Evolutionary conservation across 495 filamentous ascomycete species (phyloP).

Genomic region (Monascus purpureus): DNA sequence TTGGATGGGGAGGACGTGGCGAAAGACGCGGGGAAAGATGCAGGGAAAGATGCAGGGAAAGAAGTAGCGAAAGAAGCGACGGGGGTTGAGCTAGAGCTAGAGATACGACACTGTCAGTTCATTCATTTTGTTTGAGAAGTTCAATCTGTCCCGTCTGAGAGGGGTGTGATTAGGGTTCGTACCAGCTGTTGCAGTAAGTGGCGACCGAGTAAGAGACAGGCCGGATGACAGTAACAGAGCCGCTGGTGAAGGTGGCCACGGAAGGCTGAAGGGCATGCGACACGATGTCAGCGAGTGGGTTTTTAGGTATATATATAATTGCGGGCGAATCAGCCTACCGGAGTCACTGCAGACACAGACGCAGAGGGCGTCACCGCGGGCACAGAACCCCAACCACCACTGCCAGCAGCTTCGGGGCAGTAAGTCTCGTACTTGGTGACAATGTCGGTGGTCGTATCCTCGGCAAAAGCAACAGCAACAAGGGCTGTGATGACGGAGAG

Average conservation of each 20-base stretch:
- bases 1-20: no score
- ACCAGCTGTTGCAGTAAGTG: slow-evolving; percentile 56
- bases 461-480: slow-evolving; percentile 43
- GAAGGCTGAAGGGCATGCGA: no score
- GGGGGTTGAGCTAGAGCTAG: slow-evolving; percentile 12
- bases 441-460: slow-evolving; percentile 55
- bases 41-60: no score
- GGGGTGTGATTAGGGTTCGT: slow-evolving; percentile 7
- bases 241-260: slow-evolving; percentile 58
- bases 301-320: no score
- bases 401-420: slow-evolving; percentile 63
- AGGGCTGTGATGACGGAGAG: slow-evolving; percentile 50
- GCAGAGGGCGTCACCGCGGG: slow-evolving; percentile 61
- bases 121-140: slow-evolving; percentile 3
- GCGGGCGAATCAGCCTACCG: no score
- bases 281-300: no score
- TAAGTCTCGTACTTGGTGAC: slow-evolving; percentile 71
- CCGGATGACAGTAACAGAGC: slow-evolving; percentile 50
- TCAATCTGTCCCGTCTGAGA: not conserved
- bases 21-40: no score
- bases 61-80: slow-evolving; percentile 12
- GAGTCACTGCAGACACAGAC: slow-evolving; percentile 49
- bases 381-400: no score
- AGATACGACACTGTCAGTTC: slow-evolving; percentile 5
- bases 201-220: slow-evolving; percentile 48